Evolutionary conservation across 305 asterid species (phyloP).

Genomic region (Fraxinus paxiana): DNA sequence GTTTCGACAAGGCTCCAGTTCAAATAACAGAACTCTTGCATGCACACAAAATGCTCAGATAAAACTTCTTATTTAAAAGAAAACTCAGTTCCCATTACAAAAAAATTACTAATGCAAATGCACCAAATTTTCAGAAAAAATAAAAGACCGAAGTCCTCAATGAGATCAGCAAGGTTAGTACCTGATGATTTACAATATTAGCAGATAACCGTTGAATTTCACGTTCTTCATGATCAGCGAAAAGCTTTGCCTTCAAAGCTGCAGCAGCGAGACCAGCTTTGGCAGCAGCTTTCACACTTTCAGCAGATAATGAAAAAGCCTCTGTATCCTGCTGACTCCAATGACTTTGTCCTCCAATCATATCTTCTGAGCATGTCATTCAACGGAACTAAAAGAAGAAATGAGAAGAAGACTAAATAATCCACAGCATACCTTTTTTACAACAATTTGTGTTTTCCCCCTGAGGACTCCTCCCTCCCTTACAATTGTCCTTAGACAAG

Average conservation of each 20-base stretch:
- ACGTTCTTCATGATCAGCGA: constrained; percentile 98
- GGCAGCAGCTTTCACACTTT: constrained; percentile 70
- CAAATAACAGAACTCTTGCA: neutral
- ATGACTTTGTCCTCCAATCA: constrained; percentile 25
- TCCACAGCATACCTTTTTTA: constrained; percentile 36
- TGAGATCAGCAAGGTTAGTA: constrained; percentile 23
- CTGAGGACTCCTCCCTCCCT: constrained; percentile 42
- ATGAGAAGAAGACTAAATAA: constrained; percentile 10
- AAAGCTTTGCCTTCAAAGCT: constrained; percentile 82
- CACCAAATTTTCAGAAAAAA: neutral
- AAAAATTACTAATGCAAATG: neutral
- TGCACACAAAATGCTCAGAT: neutral
- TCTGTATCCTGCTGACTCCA: constrained; percentile 49
- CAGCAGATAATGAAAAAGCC: constrained; percentile 53
- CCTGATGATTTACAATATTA: constrained; percentile 92
- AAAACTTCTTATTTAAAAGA: neutral
- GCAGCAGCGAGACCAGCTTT: constrained; percentile 91
- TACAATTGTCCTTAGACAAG: constrained; percentile 52
- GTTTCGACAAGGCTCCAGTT: neutral
- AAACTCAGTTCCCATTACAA: neutral
- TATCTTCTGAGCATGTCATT: constrained; percentile 33
- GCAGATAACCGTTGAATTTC: constrained; percentile 96
- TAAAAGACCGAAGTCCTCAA: neutral
- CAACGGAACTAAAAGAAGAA: constrained; percentile 15
- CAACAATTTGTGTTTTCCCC: constrained; percentile 36